Evolutionary conservation across 129 eudicot species (phyloP), one percentile per base, ranked within the genome.

Genomic region (Scalesia atractyloides): DNA sequence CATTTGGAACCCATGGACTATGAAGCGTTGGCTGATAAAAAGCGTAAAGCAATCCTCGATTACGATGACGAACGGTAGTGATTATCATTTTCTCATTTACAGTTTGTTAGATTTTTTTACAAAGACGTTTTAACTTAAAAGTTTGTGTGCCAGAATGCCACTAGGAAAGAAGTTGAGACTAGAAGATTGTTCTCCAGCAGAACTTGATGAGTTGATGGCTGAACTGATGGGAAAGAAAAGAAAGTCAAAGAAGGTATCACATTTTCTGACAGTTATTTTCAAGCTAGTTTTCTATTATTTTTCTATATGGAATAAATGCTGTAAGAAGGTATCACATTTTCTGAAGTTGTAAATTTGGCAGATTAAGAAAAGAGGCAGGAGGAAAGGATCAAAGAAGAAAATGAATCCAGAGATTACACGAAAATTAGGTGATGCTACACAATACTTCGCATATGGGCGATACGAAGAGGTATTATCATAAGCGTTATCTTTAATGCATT

Each of bases 381-480:
- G 86, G 62, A 88, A 56, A 77, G 99, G 99, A 67, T 82, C 97
- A 66, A 90, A 68, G 78, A 90, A 72, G 49, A 94, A 86, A 80
- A 36, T 80, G 36, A 86, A 47, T 71, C 89, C 99, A 48, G 96
- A 88, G 71, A 73, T 86, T 41, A 70, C 89, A 30, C 78, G 79
- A 73, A 90, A 90, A 76, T 90, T 94, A 82, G 99, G 99, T 73
- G 91, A 90, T 80, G 99, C 97, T 53, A 90, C 87, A 50, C 96
- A 90, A 16, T 83, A 76, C 26, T 94, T 81, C 83, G 97, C 89
- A 5, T 86, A 81, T 80, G 89, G 91, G 20, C 84, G 76, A 22
- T 88, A 84, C 76, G 96, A 90, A 70, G 89, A 94, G 90, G 99
- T 94, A 81, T 62, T 65, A 17, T 62, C 19, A 13, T 58, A 51